Base-by-base conservation (phyloP, 768 basidiomycete species). In the Xanthoconium purpureum region DNA sequence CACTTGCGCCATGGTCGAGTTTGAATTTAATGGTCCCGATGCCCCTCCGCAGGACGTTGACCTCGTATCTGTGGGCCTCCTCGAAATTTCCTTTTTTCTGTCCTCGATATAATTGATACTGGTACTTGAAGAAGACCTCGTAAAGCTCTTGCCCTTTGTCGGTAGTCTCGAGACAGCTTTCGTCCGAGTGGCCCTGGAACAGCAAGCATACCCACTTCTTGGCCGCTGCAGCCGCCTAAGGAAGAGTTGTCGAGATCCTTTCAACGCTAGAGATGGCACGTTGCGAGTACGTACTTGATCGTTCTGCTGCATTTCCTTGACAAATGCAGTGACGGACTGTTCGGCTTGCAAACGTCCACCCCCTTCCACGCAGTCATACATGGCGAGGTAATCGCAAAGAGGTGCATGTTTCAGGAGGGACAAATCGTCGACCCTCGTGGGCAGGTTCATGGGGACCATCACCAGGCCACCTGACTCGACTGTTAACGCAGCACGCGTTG, bases 381-480 rank as follows among this genome's bases (percentile, higher is more conserved):
- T 11, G 24, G 47, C 0, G 45, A 64, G 32, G 45, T 40, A 9
- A 28, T 2, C 42, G 33, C 46, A 8, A 32, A 72, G 57, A 29
- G 61, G 69, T 43, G 66, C 68, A 12, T 71, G 52, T 5, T 57
- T 2, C 24, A 62, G 20, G 55, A 71, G 61, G 29, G 62, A 68
- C 7, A 38, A 32, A 20, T 70, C 71, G 9, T 64, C n/a, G 35
- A 55, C 29, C 8, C 11, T 9, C n/a, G 15, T 1, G 3, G 62
- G 69, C 30, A 53, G 50, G 51, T 69, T 58, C 66, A 68, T 68
- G 28, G 47, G 5, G 10, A 30, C 29, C 17, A 29, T 24, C 24
- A 24, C 24, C 24, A 4, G 24, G 24, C 24, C 24, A 24, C 24
- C 24, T 24, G 24, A 24, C 24, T 24, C 24, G 24, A 24, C 24